Base-by-base conservation (phyloP, 345 rosid genomes). In the Durio zibethinus region DNA sequence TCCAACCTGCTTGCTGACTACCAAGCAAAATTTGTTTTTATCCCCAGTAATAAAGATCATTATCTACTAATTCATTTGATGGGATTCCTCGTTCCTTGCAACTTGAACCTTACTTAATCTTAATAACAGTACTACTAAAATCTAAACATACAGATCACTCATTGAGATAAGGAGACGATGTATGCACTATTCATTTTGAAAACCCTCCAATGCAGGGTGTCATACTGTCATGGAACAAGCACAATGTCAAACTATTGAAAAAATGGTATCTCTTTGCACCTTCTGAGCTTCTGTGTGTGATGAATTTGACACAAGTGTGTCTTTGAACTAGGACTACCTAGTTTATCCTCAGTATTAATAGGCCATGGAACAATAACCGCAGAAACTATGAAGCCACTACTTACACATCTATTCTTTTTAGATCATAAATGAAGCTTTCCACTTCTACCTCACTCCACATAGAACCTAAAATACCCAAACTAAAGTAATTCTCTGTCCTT, bases 381-480 rank as follows among this genome's bases (percentile, higher is more conserved):
- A 33, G 35, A 33, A 4, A 33, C 4, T 33, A 4, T 33, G 2
- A 33, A 33, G 35, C 35, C 35, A 33, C 35, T 33, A 1, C 35
- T 33, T 33, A 33, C 35, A 33, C 35, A 33, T 33, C 35, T 33
- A 33, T 33, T 33, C 12, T 42, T 42, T 42, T 42, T 42, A 42
- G 10, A 42, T 42, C 47, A 42, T 7, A 56, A 43, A 67, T 83
- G 81, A 45, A 45, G 50, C 50, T 45, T 45, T 45, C 50, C 50
- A 45, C 48, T 45, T 45, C 48, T 11, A 45, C 48, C 15, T 45
- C 15, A 45, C 48, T 45, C 48, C 48, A 45, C 2, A 45, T 11
- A 47, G 18, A 47, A 14, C 52, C 52, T 11, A 45, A 43, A 25
- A 0, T 6, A 35, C 5, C n/a, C 6, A 27, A 25, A 45, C 56